Base-by-base conservation (phyloP, 495 filamentous ascomycete genomes). In the Penicillium lividum region DNA sequence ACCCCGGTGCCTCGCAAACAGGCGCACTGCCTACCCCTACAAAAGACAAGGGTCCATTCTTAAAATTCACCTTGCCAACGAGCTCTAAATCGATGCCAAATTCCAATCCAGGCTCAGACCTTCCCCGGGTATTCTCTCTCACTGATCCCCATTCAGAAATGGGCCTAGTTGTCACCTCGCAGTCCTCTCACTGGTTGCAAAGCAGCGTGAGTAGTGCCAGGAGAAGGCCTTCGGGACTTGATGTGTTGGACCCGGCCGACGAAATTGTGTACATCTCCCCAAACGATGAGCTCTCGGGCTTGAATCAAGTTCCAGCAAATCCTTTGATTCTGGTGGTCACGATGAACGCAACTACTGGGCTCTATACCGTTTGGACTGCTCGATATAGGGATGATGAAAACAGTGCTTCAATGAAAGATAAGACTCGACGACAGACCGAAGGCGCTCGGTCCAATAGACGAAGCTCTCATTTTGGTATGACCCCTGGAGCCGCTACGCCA, bases 81-180 rank as follows among this genome's bases (percentile, higher is more conserved):
- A 57, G 56, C 30, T 54, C 73, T 28, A 61, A 66, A 28, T 65
- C 63, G 65, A 57, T 58, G 40, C 58, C 68, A 40, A 68, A 70
- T n/a, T 43, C 66, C 5, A 68, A 25, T 27, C 70, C 71, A 45
- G 81, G 80, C 53, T 76, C 84, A 29, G 82, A 87, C 42, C 84
- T 91, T 67, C 93, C 93, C 4, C 81, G 89, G 30, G 76, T 97
- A 1, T 95, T 92, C 57, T 90, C 89, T 33, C 80, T 98, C 27
- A 95, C 87, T 6, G 89, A 97, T 68, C 94, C 94, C 31, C 76
- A 97, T 57, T 79, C 91, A 3, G 92, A 97, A 64, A 81, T 96
- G 70, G 94, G 93, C 1, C 67, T 93, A 44, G 86, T 97, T 38
- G 87, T 97, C 13, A 84, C 86, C 16, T 73, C 75, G 27, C 64